phyloP scores from a whole-genome alignment of 345 rosid species.

The Lagerstroemia speciosa region DNA sequence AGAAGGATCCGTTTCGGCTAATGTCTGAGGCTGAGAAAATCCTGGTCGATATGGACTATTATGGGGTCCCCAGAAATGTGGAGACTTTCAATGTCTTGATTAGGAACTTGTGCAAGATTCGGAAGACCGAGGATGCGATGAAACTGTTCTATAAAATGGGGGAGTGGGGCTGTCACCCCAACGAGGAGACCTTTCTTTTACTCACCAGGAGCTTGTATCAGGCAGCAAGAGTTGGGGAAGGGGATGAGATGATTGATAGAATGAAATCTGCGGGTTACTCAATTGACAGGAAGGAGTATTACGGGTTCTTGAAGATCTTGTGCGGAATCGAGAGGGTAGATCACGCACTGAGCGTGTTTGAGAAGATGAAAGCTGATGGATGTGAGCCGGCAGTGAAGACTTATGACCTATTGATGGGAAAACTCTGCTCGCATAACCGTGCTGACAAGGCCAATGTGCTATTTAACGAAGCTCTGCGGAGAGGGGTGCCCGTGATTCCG shows the following conservation, averaged over 20 bases:
- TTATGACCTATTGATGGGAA: slow-evolving; percentile 74
- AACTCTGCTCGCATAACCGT: slow-evolving; percentile 58
- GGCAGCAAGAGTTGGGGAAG: slow-evolving; percentile 85
- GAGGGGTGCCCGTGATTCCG: slow-evolving; percentile 60
- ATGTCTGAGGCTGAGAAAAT: slow-evolving; percentile 67
- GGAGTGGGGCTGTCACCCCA: slow-evolving; percentile 76
- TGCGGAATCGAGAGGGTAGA: slow-evolving; percentile 96
- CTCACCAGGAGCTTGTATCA: slow-evolving; percentile 73
- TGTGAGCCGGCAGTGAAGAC: slow-evolving; percentile 74
- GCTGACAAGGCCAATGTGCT: slow-evolving; percentile 68
- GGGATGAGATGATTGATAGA: slow-evolving; percentile 84
- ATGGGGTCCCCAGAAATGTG: slow-evolving; percentile 80
- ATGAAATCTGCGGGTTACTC: slow-evolving; percentile 69
- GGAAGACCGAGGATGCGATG: slow-evolving; percentile 42
- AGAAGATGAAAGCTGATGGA: slow-evolving; percentile 71
- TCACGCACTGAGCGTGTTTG: slow-evolving; percentile 75
- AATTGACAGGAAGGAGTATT: slow-evolving; percentile 58
- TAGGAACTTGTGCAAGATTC: slow-evolving; percentile 65
- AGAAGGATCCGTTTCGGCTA: no score
- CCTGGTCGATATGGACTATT: slow-evolving; percentile 69
- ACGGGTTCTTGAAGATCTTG: slow-evolving; percentile 61
- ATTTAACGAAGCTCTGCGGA: slow-evolving; percentile 54
- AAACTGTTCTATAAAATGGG: slow-evolving; percentile 65
- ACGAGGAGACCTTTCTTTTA: slow-evolving; percentile 52
- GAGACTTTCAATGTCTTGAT: slow-evolving; percentile 82